Conservation (phyloP, 306 rosid species). For the Dalbergia cultrata region DNA sequence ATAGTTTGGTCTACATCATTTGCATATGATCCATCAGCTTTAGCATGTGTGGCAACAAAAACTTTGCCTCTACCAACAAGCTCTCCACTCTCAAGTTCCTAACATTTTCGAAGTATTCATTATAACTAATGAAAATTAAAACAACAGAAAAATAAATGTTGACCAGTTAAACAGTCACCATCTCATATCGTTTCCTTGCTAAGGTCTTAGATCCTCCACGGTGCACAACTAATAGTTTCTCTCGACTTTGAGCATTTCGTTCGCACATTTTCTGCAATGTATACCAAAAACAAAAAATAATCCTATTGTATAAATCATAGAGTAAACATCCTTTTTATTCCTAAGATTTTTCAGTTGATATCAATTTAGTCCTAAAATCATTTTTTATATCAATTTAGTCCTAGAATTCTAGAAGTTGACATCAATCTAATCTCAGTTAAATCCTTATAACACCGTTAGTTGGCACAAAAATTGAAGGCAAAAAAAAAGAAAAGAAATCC, state of each 20-base stretch:
- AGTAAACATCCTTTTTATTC: not conserved
- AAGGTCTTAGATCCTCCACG: not conserved
- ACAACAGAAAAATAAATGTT: not conserved
- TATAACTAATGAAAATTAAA: not conserved
- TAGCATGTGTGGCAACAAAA: not conserved
- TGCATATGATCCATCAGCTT: not conserved
- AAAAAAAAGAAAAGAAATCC: too few relatives aligned
- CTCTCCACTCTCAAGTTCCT: not conserved
- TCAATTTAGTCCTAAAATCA: too few relatives aligned
- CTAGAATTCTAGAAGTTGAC: too few relatives aligned
- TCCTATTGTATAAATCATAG: not conserved
- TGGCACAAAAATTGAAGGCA: too few relatives aligned
- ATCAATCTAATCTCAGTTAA: too few relatives aligned
- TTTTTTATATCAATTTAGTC: too few relatives aligned
- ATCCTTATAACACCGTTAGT: too few relatives aligned
- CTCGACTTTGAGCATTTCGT: constrained; percentile 4
- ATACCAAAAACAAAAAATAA: not conserved
- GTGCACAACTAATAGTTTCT: constrained; percentile 5
- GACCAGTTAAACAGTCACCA: not conserved
- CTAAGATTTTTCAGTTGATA: too few relatives aligned
- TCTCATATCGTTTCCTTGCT: not conserved
- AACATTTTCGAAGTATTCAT: not conserved
- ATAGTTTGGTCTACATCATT: not conserved
- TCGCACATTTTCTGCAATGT: not conserved
- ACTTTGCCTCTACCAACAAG: not conserved